Evolutionary conservation across 495 filamentous ascomycete genomes (phyloP), one percentile per base, ranked within the genome.

Genomic region (Hypoxylon trugodes): DNA sequence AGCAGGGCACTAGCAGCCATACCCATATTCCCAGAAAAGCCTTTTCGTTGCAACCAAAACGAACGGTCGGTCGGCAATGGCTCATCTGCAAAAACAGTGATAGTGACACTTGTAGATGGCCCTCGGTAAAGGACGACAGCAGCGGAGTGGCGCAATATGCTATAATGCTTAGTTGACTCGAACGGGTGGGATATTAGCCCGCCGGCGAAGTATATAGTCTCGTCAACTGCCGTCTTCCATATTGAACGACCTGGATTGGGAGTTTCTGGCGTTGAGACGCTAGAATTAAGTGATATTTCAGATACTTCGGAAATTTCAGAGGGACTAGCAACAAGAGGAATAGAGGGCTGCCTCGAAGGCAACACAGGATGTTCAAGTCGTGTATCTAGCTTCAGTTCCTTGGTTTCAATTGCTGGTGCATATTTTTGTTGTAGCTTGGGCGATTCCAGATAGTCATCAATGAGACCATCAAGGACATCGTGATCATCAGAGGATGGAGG

Each of bases 1-100:
- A 89, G 67, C 6, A 88, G 64, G 1, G 86, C 79, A 66, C 88
- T 89, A 25, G 85, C 73, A 19, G 80, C 79, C 87, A 90, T 89
- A 16, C 88, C 88, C 13, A 84, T 84, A 60, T 88, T 87, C 6
- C 88, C 88, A 0, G 83, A 83, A 79, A 82, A 89, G 13, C 88
- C 88, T 48, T 85, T 85, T 64, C 78, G 81, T 70, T 90, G 87
- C 28, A 90, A 69, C 85, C 86, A 90, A 28, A 89, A 70, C 6
- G 82, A 84, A 32, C 87, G 84, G 35, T 85, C 79, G 1, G 71
- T 28, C 1, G 87, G 86, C 3, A 90, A 68, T 1, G 81, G 80
- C 12, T 74, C 66, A 63, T 87, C 80, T 7, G 82, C 76, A 73
- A 90, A 89, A 46, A 89, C 78, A 15, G 86, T 84, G 24, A 90